Conservation (phyloP, 768 basidiomycete species). For the Boletus patriciae region DNA sequence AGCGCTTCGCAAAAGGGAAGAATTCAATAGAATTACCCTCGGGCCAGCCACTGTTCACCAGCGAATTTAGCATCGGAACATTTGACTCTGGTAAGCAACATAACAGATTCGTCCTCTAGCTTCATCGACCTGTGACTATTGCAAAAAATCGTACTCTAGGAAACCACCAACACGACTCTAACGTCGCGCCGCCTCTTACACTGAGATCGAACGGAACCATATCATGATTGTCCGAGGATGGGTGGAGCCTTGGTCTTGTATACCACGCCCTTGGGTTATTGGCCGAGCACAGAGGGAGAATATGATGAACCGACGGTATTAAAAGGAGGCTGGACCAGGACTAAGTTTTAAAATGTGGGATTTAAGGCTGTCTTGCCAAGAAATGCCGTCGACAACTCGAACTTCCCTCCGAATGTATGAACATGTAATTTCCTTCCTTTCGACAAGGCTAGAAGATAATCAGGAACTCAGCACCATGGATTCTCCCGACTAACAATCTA, state of each 20-base stretch:
- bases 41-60: conserved; percentile 7
- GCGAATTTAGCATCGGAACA: not conserved
- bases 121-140: not conserved
- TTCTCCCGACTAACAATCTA: no score
- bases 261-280: not conserved
- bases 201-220: not conserved
- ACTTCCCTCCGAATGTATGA: no score
- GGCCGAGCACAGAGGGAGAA: not conserved
- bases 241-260: not conserved
- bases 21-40: not conserved
- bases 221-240: not conserved
- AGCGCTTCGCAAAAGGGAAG: conserved; percentile 15
- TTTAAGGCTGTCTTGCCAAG: not conserved
- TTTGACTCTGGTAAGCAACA: not conserved
- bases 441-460: no score
- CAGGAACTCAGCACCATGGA: no score
- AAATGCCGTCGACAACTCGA: not conserved
- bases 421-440: no score
- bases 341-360: not conserved
- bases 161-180: not conserved
- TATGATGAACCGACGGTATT: not conserved
- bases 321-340: not conserved
- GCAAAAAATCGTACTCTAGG: not conserved
- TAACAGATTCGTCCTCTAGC: not conserved
- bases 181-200: not conserved